phyloP scores from a whole-genome alignment of 1,284 basidiomycete species.

The Austropuccinia psidii region DNA sequence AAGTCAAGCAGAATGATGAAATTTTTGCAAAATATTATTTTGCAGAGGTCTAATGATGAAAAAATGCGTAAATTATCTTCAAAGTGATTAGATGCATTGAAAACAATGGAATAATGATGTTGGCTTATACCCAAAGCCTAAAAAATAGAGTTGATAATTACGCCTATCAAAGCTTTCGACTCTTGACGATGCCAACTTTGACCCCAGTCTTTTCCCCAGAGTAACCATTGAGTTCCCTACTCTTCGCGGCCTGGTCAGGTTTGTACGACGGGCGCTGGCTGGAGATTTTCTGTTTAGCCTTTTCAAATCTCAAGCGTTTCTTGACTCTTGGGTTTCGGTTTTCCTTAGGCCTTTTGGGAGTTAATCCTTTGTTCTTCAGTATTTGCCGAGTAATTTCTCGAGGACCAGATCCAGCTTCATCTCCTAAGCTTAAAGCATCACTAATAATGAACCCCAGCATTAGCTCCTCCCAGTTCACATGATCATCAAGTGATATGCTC shows the following conservation, averaged over 20 bases:
- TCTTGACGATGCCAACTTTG: slow-evolving; percentile 69
- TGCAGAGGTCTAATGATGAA: too few relatives aligned
- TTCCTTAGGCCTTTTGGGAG: slow-evolving; percentile 68
- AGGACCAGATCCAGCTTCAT: slow-evolving; percentile 56
- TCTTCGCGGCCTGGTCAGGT: slow-evolving; percentile 57
- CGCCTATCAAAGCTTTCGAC: slow-evolving; percentile 56
- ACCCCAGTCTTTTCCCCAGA: slow-evolving; percentile 63
- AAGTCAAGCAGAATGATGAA: too few relatives aligned
- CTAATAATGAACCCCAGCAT: slow-evolving; percentile 17
- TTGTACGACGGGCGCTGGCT: slow-evolving; percentile 83
- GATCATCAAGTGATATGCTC: background rate
- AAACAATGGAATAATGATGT: too few relatives aligned
- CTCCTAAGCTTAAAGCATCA: slow-evolving; percentile 24
- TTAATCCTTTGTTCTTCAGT: slow-evolving; percentile 83
- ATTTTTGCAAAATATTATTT: too few relatives aligned
- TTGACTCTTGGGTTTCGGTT: slow-evolving; percentile 93
- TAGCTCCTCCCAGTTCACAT: background rate
- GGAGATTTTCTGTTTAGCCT: slow-evolving; percentile 81
- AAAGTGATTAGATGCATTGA: too few relatives aligned
- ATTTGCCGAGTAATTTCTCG: slow-evolving; percentile 80
- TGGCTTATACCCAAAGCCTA: too few relatives aligned
- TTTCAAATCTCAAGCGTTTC: slow-evolving; percentile 81
- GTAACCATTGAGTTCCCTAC: slow-evolving; percentile 50
- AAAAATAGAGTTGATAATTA: background rate
- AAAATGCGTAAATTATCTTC: too few relatives aligned